phyloP scores from a whole-genome alignment of 1,139 yeast genomes.

The Debaryomyces robertsiae region DNA sequence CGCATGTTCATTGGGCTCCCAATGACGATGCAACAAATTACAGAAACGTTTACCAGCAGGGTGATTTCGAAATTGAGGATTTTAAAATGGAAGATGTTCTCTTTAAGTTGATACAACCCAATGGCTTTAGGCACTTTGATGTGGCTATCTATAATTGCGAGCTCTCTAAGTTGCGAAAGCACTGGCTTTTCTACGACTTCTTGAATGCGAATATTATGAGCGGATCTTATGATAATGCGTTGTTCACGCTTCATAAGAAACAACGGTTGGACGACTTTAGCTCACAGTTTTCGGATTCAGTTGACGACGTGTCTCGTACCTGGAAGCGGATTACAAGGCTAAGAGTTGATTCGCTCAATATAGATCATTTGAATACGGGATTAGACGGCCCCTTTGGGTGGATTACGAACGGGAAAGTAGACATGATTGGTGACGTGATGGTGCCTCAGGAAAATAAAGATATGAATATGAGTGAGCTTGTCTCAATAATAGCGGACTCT shows the following conservation, averaged over 20 bases:
- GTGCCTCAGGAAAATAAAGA: constrained; percentile 65
- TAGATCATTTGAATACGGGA: constrained; percentile 89
- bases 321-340: constrained; percentile 75
- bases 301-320: constrained; percentile 14
- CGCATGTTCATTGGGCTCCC: constrained; percentile 82
- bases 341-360: constrained; percentile 79
- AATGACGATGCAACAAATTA: constrained; percentile 83
- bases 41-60: constrained; percentile 71
- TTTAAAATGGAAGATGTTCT: constrained; percentile 83
- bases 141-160: constrained; percentile 88
- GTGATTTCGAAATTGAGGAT: constrained; percentile 89
- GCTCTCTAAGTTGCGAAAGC: constrained; percentile 75
- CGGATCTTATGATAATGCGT: constrained; percentile 90
- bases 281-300: constrained; percentile 8
- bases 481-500: constrained; percentile 40
- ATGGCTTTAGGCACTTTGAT: constrained; percentile 76
- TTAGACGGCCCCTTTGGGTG: constrained; percentile 95
- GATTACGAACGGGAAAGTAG: constrained; percentile 90
- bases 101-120: constrained; percentile 80
- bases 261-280: constrained; percentile 55
- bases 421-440: constrained; percentile 87
- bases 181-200: constrained; percentile 89
- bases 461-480: constrained; percentile 43
- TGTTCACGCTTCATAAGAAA: constrained; percentile 86
- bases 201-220: constrained; percentile 82